Evolutionary conservation across 2,329 filamentous ascomycete genomes (phyloP).

Genomic region (Dothistroma pini): DNA sequence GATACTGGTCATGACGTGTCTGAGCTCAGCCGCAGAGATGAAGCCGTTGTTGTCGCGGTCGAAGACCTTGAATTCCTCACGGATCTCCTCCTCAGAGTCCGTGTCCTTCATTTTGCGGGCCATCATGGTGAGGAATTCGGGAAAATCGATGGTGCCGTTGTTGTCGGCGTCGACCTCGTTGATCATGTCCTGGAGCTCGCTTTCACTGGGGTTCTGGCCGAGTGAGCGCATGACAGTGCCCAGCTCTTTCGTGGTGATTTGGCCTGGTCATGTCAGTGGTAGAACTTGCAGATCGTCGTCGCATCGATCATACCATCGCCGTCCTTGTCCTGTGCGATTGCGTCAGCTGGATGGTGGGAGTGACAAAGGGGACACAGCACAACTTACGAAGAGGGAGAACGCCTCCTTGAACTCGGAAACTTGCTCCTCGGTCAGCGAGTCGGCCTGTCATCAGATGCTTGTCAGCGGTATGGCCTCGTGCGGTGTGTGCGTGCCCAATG

Average conservation of each 20-base stretch:
- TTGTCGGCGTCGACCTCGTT: slow-evolving; percentile 64
- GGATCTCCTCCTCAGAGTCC: slow-evolving; percentile 62
- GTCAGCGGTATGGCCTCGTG: slow-evolving; percentile 16
- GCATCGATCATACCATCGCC: slow-evolving; percentile 47
- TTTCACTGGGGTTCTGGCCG: slow-evolving; percentile 59
- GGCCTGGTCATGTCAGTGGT: slow-evolving; percentile 41
- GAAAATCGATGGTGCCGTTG: slow-evolving; percentile 63
- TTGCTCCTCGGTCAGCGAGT: slow-evolving; percentile 99
- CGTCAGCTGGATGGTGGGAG: slow-evolving; percentile 21
- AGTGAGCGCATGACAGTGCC: slow-evolving; percentile 62
- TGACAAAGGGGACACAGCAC: slow-evolving; percentile 2
- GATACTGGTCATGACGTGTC: slow-evolving; percentile 61
- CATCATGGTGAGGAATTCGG: slow-evolving; percentile 66
- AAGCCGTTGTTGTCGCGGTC: slow-evolving; percentile 64
- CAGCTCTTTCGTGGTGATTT: slow-evolving; percentile 62
- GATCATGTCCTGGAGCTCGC: slow-evolving; percentile 63
- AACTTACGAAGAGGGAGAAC: slow-evolving; percentile 98
- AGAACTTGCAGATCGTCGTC: neutral
- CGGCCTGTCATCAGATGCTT: slow-evolving; percentile 61
- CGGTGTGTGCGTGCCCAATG: slow-evolving; percentile 1
- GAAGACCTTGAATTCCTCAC: slow-evolving; percentile 63
- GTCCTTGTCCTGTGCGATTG: slow-evolving; percentile 51
- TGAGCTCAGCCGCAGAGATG: slow-evolving; percentile 60
- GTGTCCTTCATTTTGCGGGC: slow-evolving; percentile 59
- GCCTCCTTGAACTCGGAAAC: slow-evolving; percentile 99